Evolutionary conservation across 306 rosid genomes (phyloP).

Genomic region (Prunus kanzakura): DNA sequence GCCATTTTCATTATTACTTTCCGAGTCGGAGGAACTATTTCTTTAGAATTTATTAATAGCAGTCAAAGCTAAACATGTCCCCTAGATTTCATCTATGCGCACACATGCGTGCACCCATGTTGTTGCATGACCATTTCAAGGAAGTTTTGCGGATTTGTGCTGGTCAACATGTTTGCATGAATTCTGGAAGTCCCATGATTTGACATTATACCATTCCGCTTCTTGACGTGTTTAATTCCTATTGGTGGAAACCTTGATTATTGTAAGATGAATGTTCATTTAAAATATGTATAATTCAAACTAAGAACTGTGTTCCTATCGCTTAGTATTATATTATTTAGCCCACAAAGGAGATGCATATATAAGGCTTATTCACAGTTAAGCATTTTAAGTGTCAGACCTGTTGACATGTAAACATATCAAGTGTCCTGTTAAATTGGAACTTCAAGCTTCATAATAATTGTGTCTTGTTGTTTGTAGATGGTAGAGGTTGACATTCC

Average conservation of each 20-base stretch:
- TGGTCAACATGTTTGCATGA: background rate
- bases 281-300: background rate
- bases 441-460: conserved; percentile 2
- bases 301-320: background rate
- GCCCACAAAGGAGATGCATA: background rate
- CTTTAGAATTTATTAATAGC: too few relatives aligned
- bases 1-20: too few relatives aligned
- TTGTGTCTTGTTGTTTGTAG: conserved; percentile 40
- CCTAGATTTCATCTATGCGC: background rate
- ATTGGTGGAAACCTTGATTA: background rate
- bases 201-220: background rate
- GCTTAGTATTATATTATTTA: background rate
- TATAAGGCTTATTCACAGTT: background rate
- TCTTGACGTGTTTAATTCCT: background rate
- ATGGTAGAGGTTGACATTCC: conserved; percentile 87
- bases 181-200: background rate
- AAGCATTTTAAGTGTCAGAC: background rate
- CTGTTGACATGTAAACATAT: background rate
- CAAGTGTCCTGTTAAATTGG: background rate
- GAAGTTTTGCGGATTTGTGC: background rate
- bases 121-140: conserved; percentile 6
- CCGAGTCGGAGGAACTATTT: too few relatives aligned
- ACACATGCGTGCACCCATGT: background rate
- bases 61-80: too few relatives aligned
- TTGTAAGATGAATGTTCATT: background rate